Base-by-base conservation (phyloP, 176 grass and related monocot genomes). In the Secale cereale region DNA sequence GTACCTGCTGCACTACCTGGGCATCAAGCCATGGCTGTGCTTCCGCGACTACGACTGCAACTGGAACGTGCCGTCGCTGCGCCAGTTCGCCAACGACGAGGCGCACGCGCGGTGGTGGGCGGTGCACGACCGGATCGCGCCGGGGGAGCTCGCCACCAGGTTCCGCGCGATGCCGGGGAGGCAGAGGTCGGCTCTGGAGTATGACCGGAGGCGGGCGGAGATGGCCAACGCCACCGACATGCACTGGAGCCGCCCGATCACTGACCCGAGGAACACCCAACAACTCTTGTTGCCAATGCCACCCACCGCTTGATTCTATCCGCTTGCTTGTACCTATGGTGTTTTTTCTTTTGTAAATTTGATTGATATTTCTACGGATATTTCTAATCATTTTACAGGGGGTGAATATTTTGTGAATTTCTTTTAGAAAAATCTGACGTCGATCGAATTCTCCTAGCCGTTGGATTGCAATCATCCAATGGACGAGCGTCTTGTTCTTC, bases 21-120 rank as follows among this genome's bases (percentile, higher is more conserved):
- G 93, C 22, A 16, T 92, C 14, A 95, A 95, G 84, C 93, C 93
- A 22, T 95, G 93, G 90, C 41, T 90, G 1, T 95, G 90, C 88
- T 95, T 90, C 43, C 82, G 93, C 5, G 88, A 95, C 82, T 92
- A 95, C 29, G 93, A 95, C 78, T 95, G 93, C 90, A 95, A 95
- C 79, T 95, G 90, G 90, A 86, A 95, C 68, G 36, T 84, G 3
- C 46, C 29, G n/a, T 35, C 85, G 82, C 67, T 88, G 43, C 59
- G 69, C 19, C 74, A 82, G 85, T 92, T 92, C 86, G 90, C 90
- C 29, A 89, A 84, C 78, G 87, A 92, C 54, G 87, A 86, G 81
- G 87, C 77, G 65, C 90, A 92, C 82, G 83, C 83, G 11, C 74
- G 79, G 56, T 92, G 90, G 90, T 92, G 87, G 87, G 76, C 74